Evolutionary conservation across 768 basidiomycete species (phyloP).

Genomic region (Trametes cinnabarina): DNA sequence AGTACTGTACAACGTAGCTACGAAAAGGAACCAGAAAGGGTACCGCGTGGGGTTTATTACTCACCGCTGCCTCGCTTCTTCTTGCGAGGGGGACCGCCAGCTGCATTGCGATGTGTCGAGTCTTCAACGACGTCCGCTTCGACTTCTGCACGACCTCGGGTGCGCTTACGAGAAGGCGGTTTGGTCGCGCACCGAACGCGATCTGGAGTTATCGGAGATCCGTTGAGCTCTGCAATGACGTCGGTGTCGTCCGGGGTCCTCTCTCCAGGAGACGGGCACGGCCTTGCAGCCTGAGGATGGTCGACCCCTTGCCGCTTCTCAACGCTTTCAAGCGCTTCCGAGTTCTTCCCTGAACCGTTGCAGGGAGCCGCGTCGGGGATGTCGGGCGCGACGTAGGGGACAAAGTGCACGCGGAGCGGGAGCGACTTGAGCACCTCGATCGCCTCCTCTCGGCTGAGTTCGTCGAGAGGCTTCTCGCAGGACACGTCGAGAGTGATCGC

Average conservation of each 20-base stretch:
- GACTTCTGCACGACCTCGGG: background rate
- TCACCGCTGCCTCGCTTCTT: slow-evolving; percentile 1
- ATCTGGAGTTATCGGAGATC: background rate
- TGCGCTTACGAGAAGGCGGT: slow-evolving; percentile 2
- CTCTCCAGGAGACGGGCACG: background rate
- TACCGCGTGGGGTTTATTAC: too few relatives aligned
- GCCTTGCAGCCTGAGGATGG: too few relatives aligned
- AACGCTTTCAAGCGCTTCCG: background rate
- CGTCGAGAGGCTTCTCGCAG: slow-evolving; percentile 14
- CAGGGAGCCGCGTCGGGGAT: background rate
- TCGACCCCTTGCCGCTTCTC: too few relatives aligned
- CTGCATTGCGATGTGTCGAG: background rate
- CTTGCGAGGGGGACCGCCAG: slow-evolving; percentile 2
- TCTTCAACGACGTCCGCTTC: background rate
- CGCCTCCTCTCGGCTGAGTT: slow-evolving; percentile 15
- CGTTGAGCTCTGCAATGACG: background rate
- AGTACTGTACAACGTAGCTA: too few relatives aligned
- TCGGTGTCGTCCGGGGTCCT: background rate
- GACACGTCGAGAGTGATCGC: slow-evolving; percentile 4
- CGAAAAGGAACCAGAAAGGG: too few relatives aligned
- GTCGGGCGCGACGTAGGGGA: background rate
- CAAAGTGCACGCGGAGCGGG: slow-evolving; percentile 9
- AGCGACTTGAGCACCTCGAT: slow-evolving; percentile 13
- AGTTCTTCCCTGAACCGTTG: background rate
- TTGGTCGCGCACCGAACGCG: background rate